Percentiles rank a stretch among this genome's conserved stretches.
Evolutionary conservation across 495 filamentous ascomycete genomes (phyloP).

Genomic region (Cercophora sp.): DNA sequence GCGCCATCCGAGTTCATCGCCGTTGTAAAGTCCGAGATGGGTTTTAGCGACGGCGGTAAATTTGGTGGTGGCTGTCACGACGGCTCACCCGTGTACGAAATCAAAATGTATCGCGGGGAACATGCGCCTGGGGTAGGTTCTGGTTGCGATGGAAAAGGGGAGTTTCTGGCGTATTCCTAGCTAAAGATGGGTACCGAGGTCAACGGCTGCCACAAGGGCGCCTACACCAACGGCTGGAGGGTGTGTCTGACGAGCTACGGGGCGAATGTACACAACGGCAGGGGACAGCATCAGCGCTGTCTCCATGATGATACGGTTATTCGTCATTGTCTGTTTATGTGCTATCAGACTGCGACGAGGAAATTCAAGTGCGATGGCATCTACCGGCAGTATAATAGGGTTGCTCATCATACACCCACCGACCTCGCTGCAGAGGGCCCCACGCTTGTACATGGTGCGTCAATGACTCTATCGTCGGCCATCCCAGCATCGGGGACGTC

Average conservation of each 20-base stretch:
- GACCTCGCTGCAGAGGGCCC: too few species aligned
- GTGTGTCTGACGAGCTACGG: constrained; percentile 2
- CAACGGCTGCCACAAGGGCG: background rate
- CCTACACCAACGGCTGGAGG: background rate
- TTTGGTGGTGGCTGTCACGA: background rate
- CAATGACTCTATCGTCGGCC: too few species aligned
- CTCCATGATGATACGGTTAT: background rate
- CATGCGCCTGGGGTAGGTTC: background rate
- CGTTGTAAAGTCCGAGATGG: background rate
- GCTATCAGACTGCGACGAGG: background rate
- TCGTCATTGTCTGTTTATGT: background rate
- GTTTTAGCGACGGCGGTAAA: background rate
- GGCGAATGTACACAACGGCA: constrained; percentile 1
- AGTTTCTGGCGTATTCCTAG: background rate
- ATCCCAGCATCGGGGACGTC: too few species aligned
- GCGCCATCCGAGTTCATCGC: background rate
- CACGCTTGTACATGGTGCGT: too few species aligned
- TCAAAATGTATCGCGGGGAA: background rate
- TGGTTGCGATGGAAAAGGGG: background rate
- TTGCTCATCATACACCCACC: too few species aligned
- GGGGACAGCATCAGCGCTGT: constrained; percentile 4
- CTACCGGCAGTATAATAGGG: background rate
- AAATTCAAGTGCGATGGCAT: background rate
- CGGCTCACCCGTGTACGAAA: background rate
- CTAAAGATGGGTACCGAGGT: background rate